These are phyloP conservation scores for Wickerhamiella galacta DNA, from an alignment of 805 yeast genomes.

Conservation along the genomic window DNA sequence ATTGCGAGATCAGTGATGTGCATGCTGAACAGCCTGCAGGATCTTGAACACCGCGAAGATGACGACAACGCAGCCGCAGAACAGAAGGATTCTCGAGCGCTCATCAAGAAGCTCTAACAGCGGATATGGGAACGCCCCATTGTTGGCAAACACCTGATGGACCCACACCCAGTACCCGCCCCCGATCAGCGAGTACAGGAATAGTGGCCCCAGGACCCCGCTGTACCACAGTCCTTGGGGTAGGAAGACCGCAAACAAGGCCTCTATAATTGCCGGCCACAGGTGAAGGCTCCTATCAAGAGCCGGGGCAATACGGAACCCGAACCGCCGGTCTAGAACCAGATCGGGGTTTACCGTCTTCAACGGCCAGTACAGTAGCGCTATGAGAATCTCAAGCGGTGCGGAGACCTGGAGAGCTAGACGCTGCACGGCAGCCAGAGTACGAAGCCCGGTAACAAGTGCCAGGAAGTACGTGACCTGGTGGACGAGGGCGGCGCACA, in stretches of 20 bases:
- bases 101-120: conserved; percentile 14
- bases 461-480: conserved; percentile 18
- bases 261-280: conserved; percentile 18
- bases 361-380: conserved; percentile 21
- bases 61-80: conserved; percentile 12
- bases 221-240: conserved; percentile 16
- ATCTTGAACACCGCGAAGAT: conserved; percentile 10
- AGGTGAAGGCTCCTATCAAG: conserved; percentile 20
- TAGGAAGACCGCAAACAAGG: conserved; percentile 15
- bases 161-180: conserved; percentile 23
- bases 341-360: conserved; percentile 15
- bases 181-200: conserved; percentile 11
- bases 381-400: conserved; percentile 20
- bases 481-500: conserved; percentile 12
- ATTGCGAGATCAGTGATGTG: not conserved
- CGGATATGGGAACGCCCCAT: conserved; percentile 23
- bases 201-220: conserved; percentile 10
- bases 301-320: conserved; percentile 10
- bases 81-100: conserved; percentile 13
- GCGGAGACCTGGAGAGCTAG: conserved; percentile 16
- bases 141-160: conserved; percentile 15
- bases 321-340: conserved; percentile 17
- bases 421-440: conserved; percentile 11
- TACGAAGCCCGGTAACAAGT: conserved; percentile 16
- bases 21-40: conserved; percentile 13